Base-by-base conservation (phyloP, 2,329 filamentous ascomycete genomes). In the Claviceps pusilla region DNA sequence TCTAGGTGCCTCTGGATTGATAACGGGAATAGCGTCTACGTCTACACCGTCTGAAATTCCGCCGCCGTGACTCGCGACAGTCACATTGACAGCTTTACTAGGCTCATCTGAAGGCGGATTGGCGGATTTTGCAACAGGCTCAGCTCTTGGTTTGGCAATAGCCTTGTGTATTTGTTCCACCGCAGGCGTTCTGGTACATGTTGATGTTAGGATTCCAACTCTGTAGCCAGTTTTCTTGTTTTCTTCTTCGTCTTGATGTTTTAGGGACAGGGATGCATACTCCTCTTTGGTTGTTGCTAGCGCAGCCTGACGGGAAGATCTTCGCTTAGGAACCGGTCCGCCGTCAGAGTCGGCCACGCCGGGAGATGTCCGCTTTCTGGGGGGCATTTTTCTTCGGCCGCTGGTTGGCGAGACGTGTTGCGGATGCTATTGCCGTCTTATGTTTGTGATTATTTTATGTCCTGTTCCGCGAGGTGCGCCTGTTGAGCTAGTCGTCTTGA, bases 1-100 rank as follows among this genome's bases (percentile, higher is more conserved):
- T 1, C 60, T 65, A 5, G 66, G 67, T 0, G 67, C 68, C 12
- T 73, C 66, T 0, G 69, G 65, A 54, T 73, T 74, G 1, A 59
- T 59, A 2, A 62, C 62, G 0, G 72, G 70, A 7, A 73, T 65
- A 0, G 62, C 59, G 45, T 67, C 66, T 0, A 64, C 57, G 35
- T 69, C 64, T 0, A 14, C 16, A 16, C n/a, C 16, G 9, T 19
- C 3, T 6, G 46, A 49, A 33, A 52, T 3, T 4, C 37, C n/a
- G 31, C 37, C n/a, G 31, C 33, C 7, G 35, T 7, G 10, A 12
- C 33, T 39, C 10, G 48, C 33, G 16, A 28, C 35, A 24, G 6
- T 16, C 33, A n/a, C 9, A 11, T 39, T 28, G 28, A 29, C 48
- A 19, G n/a, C 28, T 16, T 50, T 52, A 35, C 54, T 55, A 35